phyloP scores from a whole-genome alignment of 768 basidiomycete genomes.

The Boletus insuetus region DNA sequence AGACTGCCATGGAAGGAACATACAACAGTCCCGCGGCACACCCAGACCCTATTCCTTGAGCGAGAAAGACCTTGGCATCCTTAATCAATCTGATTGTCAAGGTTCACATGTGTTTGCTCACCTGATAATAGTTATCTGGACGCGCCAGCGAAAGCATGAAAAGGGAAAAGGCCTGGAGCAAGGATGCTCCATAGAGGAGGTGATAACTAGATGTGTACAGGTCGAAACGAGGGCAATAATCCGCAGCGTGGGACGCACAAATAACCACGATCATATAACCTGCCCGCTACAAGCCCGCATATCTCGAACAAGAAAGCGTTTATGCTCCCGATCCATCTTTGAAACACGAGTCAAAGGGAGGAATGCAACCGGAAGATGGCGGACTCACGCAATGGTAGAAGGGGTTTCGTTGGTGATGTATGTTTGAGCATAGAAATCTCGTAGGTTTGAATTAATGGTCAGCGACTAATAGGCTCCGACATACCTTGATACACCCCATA shows the following conservation, averaged over 20 bases:
- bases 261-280: constrained; percentile 51
- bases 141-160: constrained; percentile 48
- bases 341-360: not conserved
- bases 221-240: not conserved
- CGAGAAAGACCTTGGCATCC: constrained; percentile 44
- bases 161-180: constrained; percentile 31
- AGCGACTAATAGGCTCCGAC: not conserved
- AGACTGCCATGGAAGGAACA: constrained; percentile 45
- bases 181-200: constrained; percentile 27
- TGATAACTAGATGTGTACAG: constrained; percentile 17
- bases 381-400: constrained; percentile 40
- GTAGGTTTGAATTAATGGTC: not conserved
- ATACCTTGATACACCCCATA: constrained; percentile 46
- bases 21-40: constrained; percentile 48
- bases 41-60: constrained; percentile 50
- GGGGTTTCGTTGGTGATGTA: constrained; percentile 37
- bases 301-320: constrained; percentile 47
- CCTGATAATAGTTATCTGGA: constrained; percentile 43
- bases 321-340: constrained; percentile 47
- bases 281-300: constrained; percentile 44
- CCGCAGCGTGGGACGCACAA: constrained; percentile 34
- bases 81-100: not conserved
- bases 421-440: constrained; percentile 39
- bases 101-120: constrained; percentile 6
- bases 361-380: not conserved